phyloP scores from a whole-genome alignment of 176 grass and related monocot genomes.

The Areca catechu region DNA sequence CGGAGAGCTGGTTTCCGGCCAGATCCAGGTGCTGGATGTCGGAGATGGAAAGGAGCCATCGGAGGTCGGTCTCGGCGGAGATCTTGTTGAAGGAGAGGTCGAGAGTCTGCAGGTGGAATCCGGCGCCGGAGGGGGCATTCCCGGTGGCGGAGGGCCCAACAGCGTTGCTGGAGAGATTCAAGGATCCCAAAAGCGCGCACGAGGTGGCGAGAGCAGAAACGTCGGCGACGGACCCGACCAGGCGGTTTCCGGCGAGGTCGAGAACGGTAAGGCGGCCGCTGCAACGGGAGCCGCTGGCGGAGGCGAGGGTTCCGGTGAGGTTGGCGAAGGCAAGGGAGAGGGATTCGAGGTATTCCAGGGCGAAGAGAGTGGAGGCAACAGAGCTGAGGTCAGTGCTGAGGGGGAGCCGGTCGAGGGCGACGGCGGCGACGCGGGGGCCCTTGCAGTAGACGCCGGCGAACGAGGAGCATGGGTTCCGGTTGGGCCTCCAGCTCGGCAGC shows the following conservation, averaged over 20 bases:
- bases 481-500: conserved; percentile 7
- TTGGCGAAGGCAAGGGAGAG: neutral
- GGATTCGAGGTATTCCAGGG: neutral
- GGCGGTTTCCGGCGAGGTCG: neutral
- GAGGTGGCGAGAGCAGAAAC: no score
- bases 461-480: neutral
- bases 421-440: neutral
- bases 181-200: neutral
- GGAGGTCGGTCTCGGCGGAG: neutral
- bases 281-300: neutral
- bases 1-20: conserved; percentile 5
- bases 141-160: neutral
- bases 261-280: neutral
- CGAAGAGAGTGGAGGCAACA: neutral
- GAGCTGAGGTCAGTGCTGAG: neutral
- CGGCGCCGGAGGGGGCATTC: no score
- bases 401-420: neutral
- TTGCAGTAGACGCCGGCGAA: conserved; percentile 1
- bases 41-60: neutral
- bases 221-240: neutral
- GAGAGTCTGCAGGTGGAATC: neutral
- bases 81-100: conserved; percentile 14
- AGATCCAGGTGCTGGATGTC: conserved; percentile 1
- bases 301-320: neutral
- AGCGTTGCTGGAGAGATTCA: neutral